phyloP scores from a whole-genome alignment of 2,329 filamentous ascomycete species.

The Pseudogymnoascus sp. region DNA sequence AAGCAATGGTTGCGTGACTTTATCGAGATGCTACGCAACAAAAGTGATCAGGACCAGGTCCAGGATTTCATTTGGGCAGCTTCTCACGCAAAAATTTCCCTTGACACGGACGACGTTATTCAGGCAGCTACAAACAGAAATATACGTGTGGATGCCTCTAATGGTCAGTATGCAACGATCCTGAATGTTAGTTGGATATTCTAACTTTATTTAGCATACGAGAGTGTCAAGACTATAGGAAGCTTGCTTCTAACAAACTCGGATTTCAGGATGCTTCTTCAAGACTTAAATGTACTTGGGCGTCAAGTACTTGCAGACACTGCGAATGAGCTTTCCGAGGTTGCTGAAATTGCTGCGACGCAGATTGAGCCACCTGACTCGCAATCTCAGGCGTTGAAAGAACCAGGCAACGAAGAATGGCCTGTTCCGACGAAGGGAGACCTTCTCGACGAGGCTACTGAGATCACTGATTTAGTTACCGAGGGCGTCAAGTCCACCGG shows the following conservation, averaged over 20 bases:
- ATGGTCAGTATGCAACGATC: slow-evolving; percentile 40
- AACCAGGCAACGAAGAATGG: slow-evolving; percentile 40
- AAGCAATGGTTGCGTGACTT: slow-evolving; percentile 70
- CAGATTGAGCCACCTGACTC: slow-evolving; percentile 60
- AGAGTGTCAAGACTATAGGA: slow-evolving; percentile 74
- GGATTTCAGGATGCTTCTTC: slow-evolving; percentile 79
- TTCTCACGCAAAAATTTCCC: slow-evolving; percentile 59
- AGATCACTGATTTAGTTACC: slow-evolving; percentile 37
- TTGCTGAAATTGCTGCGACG: slow-evolving; percentile 66
- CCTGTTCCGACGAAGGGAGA: slow-evolving; percentile 51
- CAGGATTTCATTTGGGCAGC: slow-evolving; percentile 90
- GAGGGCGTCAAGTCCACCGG: slow-evolving; percentile 41
- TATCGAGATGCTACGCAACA: slow-evolving; percentile 72
- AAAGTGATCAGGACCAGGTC: slow-evolving; percentile 77
- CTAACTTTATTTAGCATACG: slow-evolving; percentile 48
- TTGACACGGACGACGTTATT: slow-evolving; percentile 58
- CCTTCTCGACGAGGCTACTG: slow-evolving; percentile 47
- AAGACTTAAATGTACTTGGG: slow-evolving; percentile 69
- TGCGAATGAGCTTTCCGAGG: slow-evolving; percentile 67
- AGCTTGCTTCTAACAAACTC: slow-evolving; percentile 81
- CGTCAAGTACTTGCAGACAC: slow-evolving; percentile 83
- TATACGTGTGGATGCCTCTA: slow-evolving; percentile 61
- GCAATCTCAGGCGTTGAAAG: slow-evolving; percentile 47
- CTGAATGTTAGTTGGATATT: not conserved
- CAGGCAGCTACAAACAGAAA: slow-evolving; percentile 53